Percentiles rank a stretch among this genome's conserved stretches.
Evolutionary conservation across 352 stramenopile genomes (phyloP).

Genomic region (Globisporangium polare): DNA sequence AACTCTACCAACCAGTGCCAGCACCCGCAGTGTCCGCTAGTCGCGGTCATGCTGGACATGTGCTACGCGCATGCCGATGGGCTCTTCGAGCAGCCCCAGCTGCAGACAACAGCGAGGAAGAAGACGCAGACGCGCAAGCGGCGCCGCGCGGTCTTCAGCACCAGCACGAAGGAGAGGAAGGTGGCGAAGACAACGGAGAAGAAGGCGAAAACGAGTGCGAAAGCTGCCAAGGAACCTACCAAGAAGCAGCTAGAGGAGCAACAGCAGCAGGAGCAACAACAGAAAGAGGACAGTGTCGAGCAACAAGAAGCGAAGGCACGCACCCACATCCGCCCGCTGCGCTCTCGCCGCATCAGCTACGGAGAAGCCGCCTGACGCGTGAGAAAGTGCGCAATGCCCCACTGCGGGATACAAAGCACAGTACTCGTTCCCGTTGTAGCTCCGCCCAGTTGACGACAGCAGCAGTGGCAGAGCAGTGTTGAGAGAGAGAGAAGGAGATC

Average conservation of each 20-base stretch:
- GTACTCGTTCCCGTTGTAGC: not conserved
- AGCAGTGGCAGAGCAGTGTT: not conserved
- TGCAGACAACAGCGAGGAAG: constrained; percentile 9
- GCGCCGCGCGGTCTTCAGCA: not conserved
- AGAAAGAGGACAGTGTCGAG: not conserved
- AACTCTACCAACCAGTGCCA: constrained; percentile 1
- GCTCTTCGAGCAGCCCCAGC: not conserved
- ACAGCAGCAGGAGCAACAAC: not conserved
- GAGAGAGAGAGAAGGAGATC: too few relatives aligned
- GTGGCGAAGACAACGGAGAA: not conserved
- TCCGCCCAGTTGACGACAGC: not conserved
- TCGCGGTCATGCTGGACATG: constrained; percentile 1
- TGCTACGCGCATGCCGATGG: constrained; percentile 3
- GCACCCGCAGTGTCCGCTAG: not conserved
- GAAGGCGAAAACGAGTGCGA: not conserved
- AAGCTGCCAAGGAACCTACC: not conserved
- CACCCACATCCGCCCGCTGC: not conserved
- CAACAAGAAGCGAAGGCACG: not conserved
- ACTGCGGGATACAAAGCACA: not conserved
- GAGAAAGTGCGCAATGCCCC: not conserved
- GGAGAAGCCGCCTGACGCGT: not conserved
- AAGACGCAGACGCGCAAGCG: constrained; percentile 10
- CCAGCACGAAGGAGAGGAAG: not conserved
- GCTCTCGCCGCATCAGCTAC: constrained; percentile 9
- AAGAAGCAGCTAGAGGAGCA: not conserved